Evolutionary conservation across 305 asterid species (phyloP).

Genomic region (Fraxinus floribunda): DNA sequence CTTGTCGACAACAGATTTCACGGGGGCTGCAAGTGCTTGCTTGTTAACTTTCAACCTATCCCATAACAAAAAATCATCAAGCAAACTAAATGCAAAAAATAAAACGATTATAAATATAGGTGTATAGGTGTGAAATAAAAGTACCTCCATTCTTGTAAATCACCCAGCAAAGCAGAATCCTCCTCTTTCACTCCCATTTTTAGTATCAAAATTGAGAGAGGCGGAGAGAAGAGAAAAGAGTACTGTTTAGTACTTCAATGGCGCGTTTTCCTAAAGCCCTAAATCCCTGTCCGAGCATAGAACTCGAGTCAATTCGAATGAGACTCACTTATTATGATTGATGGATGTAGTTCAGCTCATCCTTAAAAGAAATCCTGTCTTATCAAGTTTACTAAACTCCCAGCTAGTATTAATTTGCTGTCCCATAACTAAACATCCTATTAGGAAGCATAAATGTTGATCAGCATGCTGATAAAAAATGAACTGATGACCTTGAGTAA

Average conservation of each 20-base stretch:
- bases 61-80: not conserved
- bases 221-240: not conserved
- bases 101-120: not conserved
- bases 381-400: not conserved
- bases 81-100: not conserved
- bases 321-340: not conserved
- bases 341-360: not conserved
- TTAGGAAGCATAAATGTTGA: not conserved
- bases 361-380: not conserved
- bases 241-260: not conserved
- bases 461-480: not conserved
- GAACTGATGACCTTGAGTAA: not conserved
- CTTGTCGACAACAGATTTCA: slow-evolving; percentile 59
- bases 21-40: slow-evolving; percentile 56
- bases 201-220: not conserved
- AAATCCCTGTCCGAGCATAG: not conserved
- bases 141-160: slow-evolving; percentile 34
- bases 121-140: not conserved
- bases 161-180: slow-evolving; percentile 20
- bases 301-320: too few species aligned
- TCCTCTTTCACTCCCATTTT: slow-evolving; percentile 37
- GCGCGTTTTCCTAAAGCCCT: not conserved
- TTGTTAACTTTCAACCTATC: slow-evolving; percentile 49
- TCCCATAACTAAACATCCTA: not conserved
- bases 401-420: not conserved